Percentiles rank a stretch among this genome's conserved stretches.
Evolutionary conservation across 2,329 filamentous ascomycete genomes (phyloP).

Genomic region (Beauveria asiatica): DNA sequence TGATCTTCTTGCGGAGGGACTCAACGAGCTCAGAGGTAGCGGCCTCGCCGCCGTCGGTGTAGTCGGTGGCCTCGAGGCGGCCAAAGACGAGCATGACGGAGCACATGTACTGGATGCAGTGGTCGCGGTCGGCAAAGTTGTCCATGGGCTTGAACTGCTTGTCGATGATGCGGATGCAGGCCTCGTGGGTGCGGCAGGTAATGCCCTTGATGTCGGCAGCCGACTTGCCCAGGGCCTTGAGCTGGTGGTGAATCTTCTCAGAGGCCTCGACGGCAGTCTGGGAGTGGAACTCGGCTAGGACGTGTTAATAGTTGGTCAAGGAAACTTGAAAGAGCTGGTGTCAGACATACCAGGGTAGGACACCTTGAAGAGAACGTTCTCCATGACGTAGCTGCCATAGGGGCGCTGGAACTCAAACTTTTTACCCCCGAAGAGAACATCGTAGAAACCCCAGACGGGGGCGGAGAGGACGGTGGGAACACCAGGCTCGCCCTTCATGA

Average conservation of each 20-base stretch:
- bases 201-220: slow-evolving; percentile 89
- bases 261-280: slow-evolving; percentile 96
- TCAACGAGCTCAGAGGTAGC: slow-evolving; percentile 85
- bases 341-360: slow-evolving; percentile 74
- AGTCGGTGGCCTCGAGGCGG: slow-evolving; percentile 87
- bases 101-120: slow-evolving; percentile 99
- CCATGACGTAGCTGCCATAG: slow-evolving; percentile 99
- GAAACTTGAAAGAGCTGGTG: background rate
- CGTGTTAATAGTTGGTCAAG: background rate
- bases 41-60: slow-evolving; percentile 85
- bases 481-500: slow-evolving; percentile 83
- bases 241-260: slow-evolving; percentile 75
- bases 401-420: slow-evolving; percentile 93
- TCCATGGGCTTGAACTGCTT: slow-evolving; percentile 99
- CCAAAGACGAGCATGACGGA: slow-evolving; percentile 93
- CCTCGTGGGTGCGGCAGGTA: slow-evolving; percentile 94
- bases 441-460: slow-evolving; percentile 96
- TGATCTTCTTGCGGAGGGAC: slow-evolving; percentile 85
- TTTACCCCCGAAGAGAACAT: slow-evolving; percentile 92
- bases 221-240: slow-evolving; percentile 78
- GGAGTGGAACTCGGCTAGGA: slow-evolving; percentile 83
- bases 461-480: slow-evolving; percentile 89
- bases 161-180: slow-evolving; percentile 97
- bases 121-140: slow-evolving; percentile 98
- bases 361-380: slow-evolving; percentile 99